phyloP scores from a whole-genome alignment of 2,329 filamentous ascomycete species.

The Aspergillus sp. region DNA sequence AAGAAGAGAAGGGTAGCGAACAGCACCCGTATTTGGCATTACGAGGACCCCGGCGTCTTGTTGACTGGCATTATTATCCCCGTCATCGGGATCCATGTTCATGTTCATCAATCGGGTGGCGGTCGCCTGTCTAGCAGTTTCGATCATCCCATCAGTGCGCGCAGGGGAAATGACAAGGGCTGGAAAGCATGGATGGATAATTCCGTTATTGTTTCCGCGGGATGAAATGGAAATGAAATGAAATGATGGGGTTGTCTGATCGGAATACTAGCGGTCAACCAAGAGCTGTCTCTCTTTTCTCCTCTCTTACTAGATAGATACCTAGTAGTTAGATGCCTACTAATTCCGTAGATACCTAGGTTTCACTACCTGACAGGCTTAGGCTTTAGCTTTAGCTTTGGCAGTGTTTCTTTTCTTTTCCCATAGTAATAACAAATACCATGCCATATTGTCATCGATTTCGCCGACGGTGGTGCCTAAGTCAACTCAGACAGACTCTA shows the following conservation, averaged over 20 bases:
- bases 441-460: background rate
- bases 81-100: background rate
- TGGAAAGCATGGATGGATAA: background rate
- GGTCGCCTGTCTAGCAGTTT: background rate
- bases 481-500: background rate
- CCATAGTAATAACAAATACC: no score
- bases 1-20: no score
- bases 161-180: background rate
- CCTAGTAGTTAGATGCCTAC: no score
- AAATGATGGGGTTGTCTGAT: background rate
- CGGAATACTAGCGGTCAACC: conserved; percentile 8
- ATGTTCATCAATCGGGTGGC: background rate
- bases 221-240: no score
- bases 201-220: background rate
- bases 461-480: background rate
- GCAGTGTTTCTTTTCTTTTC: no score
- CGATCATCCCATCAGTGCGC: conserved; percentile 1
- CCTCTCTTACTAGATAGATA: no score
- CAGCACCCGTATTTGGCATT: no score
- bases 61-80: no score
- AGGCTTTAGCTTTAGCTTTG: no score
- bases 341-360: no score
- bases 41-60: no score
- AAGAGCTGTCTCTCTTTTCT: background rate
- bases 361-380: no score